Evolutionary conservation across 108 stramenopile genomes (phyloP).

Genomic region (Pseudonitzschia multiseries): DNA sequence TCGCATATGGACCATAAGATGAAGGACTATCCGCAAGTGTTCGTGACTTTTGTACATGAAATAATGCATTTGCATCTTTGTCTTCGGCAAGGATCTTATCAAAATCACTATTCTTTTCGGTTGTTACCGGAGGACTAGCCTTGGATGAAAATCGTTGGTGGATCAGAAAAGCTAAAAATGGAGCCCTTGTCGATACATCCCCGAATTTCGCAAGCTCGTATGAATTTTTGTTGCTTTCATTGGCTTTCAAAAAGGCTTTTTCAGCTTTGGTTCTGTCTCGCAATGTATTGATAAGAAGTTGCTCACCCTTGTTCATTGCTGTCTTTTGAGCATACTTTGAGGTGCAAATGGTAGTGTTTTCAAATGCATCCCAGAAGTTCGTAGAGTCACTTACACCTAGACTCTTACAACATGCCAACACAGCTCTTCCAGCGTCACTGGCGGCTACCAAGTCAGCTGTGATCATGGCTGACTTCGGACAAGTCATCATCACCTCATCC

Average conservation of each 20-base stretch:
- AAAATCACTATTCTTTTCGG: conserved; percentile 18
- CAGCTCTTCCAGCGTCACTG: conserved; percentile 83
- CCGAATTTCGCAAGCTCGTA: conserved; percentile 21
- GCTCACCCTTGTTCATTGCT: conserved; percentile 58
- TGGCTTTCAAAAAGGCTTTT: conserved; percentile 33
- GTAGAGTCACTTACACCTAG: not conserved
- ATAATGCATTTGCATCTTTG: conserved; percentile 35
- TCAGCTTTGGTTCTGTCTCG: conserved; percentile 82
- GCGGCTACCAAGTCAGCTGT: conserved; percentile 81
- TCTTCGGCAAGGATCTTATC: conserved; percentile 28
- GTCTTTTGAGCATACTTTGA: conserved; percentile 50
- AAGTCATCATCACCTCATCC: conserved; percentile 71
- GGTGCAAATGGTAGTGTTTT: conserved; percentile 55
- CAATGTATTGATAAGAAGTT: conserved; percentile 83
- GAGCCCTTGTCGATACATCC: conserved; percentile 54
- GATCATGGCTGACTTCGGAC: conserved; percentile 73
- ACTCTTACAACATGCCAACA: conserved; percentile 66
- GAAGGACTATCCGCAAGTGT: conserved; percentile 34
- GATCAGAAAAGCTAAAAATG: conserved; percentile 65
- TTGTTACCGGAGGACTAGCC: conserved; percentile 46
- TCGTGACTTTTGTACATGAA: conserved; percentile 5
- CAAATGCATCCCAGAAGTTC: conserved; percentile 79
- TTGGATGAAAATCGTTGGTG: conserved; percentile 81
- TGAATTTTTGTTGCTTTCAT: not conserved
- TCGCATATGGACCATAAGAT: conserved; percentile 84